Evolutionary conservation across 108 stramenopile species (phyloP).

Genomic region (Nitzschia sp.): DNA sequence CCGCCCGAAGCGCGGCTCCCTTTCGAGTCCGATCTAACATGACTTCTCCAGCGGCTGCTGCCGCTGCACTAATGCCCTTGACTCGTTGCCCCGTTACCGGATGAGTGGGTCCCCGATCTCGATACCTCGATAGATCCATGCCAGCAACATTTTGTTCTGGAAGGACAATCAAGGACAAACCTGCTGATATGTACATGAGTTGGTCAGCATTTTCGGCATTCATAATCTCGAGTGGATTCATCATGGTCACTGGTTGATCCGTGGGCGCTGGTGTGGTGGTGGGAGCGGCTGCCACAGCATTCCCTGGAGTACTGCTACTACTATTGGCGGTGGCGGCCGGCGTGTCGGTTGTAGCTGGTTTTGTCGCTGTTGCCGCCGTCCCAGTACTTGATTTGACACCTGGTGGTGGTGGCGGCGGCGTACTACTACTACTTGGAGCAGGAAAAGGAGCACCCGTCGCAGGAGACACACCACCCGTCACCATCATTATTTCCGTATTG

Average conservation of each 20-base stretch:
- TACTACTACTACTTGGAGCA: background rate
- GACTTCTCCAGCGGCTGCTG: conserved; percentile 66
- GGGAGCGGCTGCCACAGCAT: background rate
- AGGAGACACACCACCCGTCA: background rate
- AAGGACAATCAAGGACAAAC: conserved; percentile 65
- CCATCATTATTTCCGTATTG: conserved; percentile 27
- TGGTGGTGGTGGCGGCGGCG: background rate
- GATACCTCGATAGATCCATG: conserved; percentile 37
- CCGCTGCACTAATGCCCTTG: conserved; percentile 60
- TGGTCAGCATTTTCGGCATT: conserved; percentile 60
- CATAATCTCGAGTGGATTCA: conserved; percentile 3
- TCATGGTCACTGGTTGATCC: background rate
- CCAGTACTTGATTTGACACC: background rate
- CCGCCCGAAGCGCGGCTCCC: conserved; percentile 35
- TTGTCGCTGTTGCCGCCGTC: background rate
- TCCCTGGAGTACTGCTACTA: background rate
- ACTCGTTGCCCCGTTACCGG: conserved; percentile 55
- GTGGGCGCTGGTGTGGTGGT: background rate
- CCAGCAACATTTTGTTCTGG: conserved; percentile 48
- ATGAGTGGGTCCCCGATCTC: conserved; percentile 46
- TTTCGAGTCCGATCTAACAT: conserved; percentile 73
- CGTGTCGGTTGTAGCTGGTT: background rate
- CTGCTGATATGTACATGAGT: conserved; percentile 58
- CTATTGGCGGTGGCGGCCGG: background rate
- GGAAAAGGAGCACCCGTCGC: background rate